Percentiles rank a stretch among this genome's conserved stretches.
Evolutionary conservation across 306 rosid species (phyloP).

Genomic region (Mimosa bimucronata): DNA sequence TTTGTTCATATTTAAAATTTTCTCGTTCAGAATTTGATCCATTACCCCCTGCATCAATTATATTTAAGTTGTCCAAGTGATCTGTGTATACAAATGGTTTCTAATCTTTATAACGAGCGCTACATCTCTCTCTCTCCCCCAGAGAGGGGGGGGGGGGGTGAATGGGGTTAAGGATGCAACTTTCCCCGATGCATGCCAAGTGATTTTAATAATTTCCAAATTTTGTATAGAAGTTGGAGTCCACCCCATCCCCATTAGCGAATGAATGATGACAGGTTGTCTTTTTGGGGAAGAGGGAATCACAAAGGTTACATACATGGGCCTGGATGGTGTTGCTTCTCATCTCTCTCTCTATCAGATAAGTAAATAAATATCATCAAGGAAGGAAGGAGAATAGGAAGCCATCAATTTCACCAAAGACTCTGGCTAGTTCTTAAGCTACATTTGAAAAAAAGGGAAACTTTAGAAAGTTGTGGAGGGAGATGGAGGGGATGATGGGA

Average conservation of each 20-base stretch:
- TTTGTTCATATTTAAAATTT: background rate
- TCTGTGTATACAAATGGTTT: background rate
- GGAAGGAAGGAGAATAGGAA: constrained; percentile 33
- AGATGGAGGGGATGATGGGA: constrained; percentile 23
- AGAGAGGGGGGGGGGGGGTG: background rate
- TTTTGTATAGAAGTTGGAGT: constrained; percentile 42
- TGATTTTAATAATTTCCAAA: constrained; percentile 38
- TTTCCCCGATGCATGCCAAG: background rate
- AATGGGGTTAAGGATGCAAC: background rate
- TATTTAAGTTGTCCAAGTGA: background rate
- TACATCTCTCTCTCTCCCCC: no score
- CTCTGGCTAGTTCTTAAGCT: constrained; percentile 29
- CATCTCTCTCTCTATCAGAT: constrained; percentile 37
- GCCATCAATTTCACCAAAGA: constrained; percentile 50
- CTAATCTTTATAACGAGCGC: background rate
- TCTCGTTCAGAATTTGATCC: background rate
- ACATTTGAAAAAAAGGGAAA: constrained; percentile 31
- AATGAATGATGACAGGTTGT: constrained; percentile 41
- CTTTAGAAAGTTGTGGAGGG: constrained; percentile 39
- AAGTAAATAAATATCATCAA: constrained; percentile 26
- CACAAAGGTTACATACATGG: constrained; percentile 36
- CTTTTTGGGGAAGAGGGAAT: constrained; percentile 69
- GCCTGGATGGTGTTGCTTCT: constrained; percentile 62
- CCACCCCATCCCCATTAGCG: constrained; percentile 46
- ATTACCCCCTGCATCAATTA: background rate